Conservation (phyloP, 257 asterid species). For the Henckelia pumila region DNA sequence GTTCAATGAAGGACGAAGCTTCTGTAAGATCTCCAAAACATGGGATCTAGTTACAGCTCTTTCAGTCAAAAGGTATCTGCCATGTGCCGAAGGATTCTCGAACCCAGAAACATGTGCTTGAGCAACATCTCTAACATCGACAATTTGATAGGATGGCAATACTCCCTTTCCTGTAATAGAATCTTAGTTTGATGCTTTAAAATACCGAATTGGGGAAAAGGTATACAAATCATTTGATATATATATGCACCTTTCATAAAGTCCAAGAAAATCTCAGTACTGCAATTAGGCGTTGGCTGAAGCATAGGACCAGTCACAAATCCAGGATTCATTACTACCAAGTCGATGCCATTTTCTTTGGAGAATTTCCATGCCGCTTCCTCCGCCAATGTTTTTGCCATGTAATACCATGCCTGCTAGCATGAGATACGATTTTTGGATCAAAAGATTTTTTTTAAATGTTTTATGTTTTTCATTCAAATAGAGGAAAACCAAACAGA, state of each 20-base stretch:
- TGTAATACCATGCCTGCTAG: not conserved
- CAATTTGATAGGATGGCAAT: slow-evolving; percentile 17
- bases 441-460: not conserved
- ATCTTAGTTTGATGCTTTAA: not conserved
- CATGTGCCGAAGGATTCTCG: slow-evolving; percentile 38
- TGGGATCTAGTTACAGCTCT: slow-evolving; percentile 5
- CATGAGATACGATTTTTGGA: not conserved
- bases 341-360: slow-evolving; percentile 39
- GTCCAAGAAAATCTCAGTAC: slow-evolving; percentile 24
- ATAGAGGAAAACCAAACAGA: no score
- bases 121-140: slow-evolving; percentile 48
- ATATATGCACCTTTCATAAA: slow-evolving; percentile 20
- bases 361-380: slow-evolving; percentile 51
- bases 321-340: slow-evolving; percentile 45
- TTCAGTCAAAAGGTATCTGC: slow-evolving; percentile 31
- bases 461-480: no score
- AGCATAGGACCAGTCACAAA: slow-evolving; percentile 40
- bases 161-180: not conserved
- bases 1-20: slow-evolving; percentile 25
- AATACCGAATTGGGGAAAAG: not conserved
- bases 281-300: slow-evolving; percentile 42
- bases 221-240: no score
- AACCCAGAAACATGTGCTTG: slow-evolving; percentile 42
- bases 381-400: slow-evolving; percentile 9
- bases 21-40: slow-evolving; percentile 17